Conservation (phyloP, 2,329 filamentous ascomycete genomes). For the Rhinocladiella mackenziei region DNA sequence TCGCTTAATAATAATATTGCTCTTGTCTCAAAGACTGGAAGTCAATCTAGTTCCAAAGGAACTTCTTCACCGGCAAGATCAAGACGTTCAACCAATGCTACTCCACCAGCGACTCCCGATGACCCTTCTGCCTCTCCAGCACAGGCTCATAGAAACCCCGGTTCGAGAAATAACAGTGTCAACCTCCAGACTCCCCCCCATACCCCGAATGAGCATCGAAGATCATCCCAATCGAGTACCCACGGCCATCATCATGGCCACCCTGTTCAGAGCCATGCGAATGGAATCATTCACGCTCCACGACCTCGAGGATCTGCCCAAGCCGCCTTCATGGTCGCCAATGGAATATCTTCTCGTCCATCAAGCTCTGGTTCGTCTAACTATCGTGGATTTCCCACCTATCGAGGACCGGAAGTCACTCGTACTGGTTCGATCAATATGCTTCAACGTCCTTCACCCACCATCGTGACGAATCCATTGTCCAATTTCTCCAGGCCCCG, state of each 20-base stretch:
- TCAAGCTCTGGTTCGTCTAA: conserved; percentile 26
- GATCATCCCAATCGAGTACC: conserved; percentile 21
- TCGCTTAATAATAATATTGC: conserved; percentile 27
- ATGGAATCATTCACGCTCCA: conserved; percentile 24
- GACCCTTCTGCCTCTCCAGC: conserved; percentile 9
- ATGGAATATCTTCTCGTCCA: conserved; percentile 21
- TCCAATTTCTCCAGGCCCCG: conserved; percentile 29
- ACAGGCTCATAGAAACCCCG: conserved; percentile 9
- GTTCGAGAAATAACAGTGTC: conserved; percentile 15
- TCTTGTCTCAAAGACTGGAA: conserved; percentile 21
- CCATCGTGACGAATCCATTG: conserved; percentile 28
- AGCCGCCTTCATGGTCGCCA: conserved; percentile 21
- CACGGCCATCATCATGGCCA: conserved; percentile 14
- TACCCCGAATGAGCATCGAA: conserved; percentile 21
- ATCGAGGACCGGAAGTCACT: conserved; percentile 28
- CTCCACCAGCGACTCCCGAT: conserved; percentile 23
- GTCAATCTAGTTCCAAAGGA: conserved; percentile 22
- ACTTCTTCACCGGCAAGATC: conserved; percentile 14
- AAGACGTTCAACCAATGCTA: conserved; percentile 19
- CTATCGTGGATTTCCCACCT: conserved; percentile 26
- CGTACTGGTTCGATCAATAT: conserved; percentile 28
- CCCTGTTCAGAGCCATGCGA: conserved; percentile 6
- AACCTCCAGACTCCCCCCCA: conserved; percentile 24
- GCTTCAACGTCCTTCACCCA: conserved; percentile 24
- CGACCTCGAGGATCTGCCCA: conserved; percentile 22